A percentile compares a stretch with the other conserved stretches of the same genome.
Evolutionary conservation across 164 flowering plant species (phyloP).

Genomic region (Piper betle): DNA sequence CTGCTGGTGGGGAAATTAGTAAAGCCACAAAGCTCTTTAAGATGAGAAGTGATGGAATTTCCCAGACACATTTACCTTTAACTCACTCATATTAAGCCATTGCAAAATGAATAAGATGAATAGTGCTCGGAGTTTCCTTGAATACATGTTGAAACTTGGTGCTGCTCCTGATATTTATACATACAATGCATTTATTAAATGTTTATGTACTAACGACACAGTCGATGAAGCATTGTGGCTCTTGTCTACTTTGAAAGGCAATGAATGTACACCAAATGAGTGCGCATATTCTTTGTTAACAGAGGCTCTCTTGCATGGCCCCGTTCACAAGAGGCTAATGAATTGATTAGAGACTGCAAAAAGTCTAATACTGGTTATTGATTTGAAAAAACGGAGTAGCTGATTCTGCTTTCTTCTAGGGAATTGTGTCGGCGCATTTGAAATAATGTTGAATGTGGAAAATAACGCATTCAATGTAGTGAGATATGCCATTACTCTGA

Average conservation of each 20-base stretch:
- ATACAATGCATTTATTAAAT: slow-evolving; percentile 46
- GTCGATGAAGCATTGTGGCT: slow-evolving; percentile 48
- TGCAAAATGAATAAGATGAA: slow-evolving; percentile 49
- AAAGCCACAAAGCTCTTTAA: slow-evolving; percentile 37
- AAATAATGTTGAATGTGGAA: too few species aligned
- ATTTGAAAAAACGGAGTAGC: too few species aligned
- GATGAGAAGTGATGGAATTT: slow-evolving; percentile 46
- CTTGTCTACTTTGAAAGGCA: slow-evolving; percentile 43
- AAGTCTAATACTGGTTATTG: neutral
- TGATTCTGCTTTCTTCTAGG: too few species aligned
- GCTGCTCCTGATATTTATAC: slow-evolving; percentile 58
- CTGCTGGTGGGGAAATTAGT: slow-evolving; percentile 42
- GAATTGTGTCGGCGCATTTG: too few species aligned
- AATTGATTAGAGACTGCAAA: slow-evolving; percentile 18
- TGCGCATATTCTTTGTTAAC: slow-evolving; percentile 30
- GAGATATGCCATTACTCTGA: too few species aligned
- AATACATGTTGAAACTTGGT: slow-evolving; percentile 47
- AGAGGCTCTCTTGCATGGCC: slow-evolving; percentile 19
- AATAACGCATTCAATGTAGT: too few species aligned
- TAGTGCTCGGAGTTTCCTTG: slow-evolving; percentile 43
- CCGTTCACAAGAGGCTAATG: slow-evolving; percentile 30
- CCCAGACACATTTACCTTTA: slow-evolving; percentile 60
- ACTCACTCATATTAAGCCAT: slow-evolving; percentile 54
- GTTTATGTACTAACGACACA: slow-evolving; percentile 38
- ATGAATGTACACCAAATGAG: slow-evolving; percentile 57